phyloP scores from a whole-genome alignment of 2,329 filamentous ascomycete genomes.

The Aspergillus novoparasiticus region DNA sequence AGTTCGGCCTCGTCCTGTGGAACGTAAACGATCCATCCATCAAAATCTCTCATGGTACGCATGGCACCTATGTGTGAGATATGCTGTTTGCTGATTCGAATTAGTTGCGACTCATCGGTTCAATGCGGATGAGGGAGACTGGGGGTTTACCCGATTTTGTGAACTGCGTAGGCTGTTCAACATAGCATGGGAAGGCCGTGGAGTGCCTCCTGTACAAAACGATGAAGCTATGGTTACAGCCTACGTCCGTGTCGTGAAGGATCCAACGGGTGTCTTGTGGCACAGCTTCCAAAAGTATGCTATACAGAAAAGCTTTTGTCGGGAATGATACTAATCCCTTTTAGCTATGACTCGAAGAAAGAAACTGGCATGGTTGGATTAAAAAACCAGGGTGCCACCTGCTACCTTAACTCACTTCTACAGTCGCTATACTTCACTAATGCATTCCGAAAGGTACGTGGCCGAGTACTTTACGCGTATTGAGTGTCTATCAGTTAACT shows the following conservation, averaged over 20 bases:
- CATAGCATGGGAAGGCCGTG: slow-evolving; percentile 69
- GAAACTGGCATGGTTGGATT: slow-evolving; percentile 96
- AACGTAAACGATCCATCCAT: slow-evolving; percentile 91
- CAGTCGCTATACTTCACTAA: slow-evolving; percentile 88
- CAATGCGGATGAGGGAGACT: slow-evolving; percentile 93
- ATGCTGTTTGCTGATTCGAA: slow-evolving; percentile 9
- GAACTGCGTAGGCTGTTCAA: slow-evolving; percentile 86
- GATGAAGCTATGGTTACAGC: slow-evolving; percentile 51
- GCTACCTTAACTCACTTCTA: slow-evolving; percentile 81
- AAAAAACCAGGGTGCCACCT: slow-evolving; percentile 94
- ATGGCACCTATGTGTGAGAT: slow-evolving; percentile 4
- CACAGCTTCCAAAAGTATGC: slow-evolving; percentile 49
- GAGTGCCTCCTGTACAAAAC: slow-evolving; percentile 57
- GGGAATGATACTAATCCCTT: slow-evolving; percentile 48
- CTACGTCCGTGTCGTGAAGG: slow-evolving; percentile 53
- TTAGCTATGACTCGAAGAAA: slow-evolving; percentile 93
- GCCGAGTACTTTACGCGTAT: background rate
- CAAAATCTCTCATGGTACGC: slow-evolving; percentile 69
- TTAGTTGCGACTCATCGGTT: slow-evolving; percentile 86
- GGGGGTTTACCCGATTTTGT: slow-evolving; percentile 97
- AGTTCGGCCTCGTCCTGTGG: slow-evolving; percentile 92
- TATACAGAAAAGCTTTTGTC: background rate
- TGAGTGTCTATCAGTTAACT: slow-evolving; percentile 2
- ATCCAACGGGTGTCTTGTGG: slow-evolving; percentile 53
- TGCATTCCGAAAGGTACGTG: slow-evolving; percentile 80